A percentile compares a stretch with the other conserved stretches of the same genome.
These are phyloP conservation scores for Ogataea naganishii DNA, from an alignment of 805 yeast species.

Conservation along the genomic window DNA sequence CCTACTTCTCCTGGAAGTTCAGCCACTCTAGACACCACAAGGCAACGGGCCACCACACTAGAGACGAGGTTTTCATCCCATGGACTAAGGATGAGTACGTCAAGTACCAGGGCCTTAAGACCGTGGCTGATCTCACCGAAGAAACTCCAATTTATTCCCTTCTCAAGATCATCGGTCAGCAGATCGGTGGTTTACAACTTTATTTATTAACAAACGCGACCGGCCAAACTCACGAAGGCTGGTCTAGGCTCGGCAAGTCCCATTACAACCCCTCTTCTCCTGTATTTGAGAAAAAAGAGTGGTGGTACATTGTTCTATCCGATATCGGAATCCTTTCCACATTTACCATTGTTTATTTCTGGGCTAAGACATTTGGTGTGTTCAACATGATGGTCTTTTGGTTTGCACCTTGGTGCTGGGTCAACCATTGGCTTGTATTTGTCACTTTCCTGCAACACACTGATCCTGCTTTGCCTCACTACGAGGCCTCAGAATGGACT, in stretches of 20 bases:
- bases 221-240: constrained; percentile 41
- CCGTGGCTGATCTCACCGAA: constrained; percentile 37
- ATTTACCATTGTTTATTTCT: constrained; percentile 37
- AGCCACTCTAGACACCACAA: constrained; percentile 56
- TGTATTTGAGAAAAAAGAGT: constrained; percentile 44
- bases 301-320: constrained; percentile 45
- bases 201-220: constrained; percentile 46
- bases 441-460: constrained; percentile 58
- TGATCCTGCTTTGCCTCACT: constrained; percentile 52
- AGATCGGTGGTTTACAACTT: constrained; percentile 44
- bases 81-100: constrained; percentile 38
- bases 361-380: constrained; percentile 39
- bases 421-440: constrained; percentile 59
- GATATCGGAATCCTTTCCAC: constrained; percentile 46
- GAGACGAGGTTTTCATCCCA: constrained; percentile 56
- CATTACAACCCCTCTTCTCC: constrained; percentile 51
- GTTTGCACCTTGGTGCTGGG: constrained; percentile 51
- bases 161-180: constrained; percentile 38
- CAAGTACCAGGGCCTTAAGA: constrained; percentile 23
- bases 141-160: constrained; percentile 47
- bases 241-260: constrained; percentile 32
- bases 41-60: constrained; percentile 51
- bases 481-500: constrained; percentile 47
- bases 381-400: constrained; percentile 46
- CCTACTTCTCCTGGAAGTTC: constrained; percentile 56